Evolutionary conservation across 2,329 filamentous ascomycete genomes (phyloP).

Genomic region (Mycogone perniciosa): DNA sequence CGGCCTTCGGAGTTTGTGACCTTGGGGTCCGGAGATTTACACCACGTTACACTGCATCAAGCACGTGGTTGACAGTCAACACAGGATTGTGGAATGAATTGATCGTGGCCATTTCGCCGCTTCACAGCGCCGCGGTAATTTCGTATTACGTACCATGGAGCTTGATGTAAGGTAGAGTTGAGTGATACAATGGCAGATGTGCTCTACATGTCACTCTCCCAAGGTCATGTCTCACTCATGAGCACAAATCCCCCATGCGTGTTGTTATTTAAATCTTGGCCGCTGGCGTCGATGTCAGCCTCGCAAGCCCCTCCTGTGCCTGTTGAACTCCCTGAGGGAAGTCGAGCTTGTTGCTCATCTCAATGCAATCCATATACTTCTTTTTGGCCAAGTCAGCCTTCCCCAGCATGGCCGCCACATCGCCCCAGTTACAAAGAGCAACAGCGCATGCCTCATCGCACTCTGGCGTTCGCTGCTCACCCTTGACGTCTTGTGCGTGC

Average conservation of each 20-base stretch:
- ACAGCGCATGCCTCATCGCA: constrained; percentile 80
- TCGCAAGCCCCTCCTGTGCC: constrained; percentile 45
- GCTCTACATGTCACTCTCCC: not conserved
- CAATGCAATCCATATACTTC: constrained; percentile 62
- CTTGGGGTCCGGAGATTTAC: no score
- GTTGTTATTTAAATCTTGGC: not conserved
- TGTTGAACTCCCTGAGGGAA: constrained; percentile 47
- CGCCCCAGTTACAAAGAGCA: constrained; percentile 79
- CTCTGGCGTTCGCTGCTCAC: constrained; percentile 63
- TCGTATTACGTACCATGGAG: not conserved
- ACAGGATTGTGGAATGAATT: no score
- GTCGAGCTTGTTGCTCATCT: constrained; percentile 49
- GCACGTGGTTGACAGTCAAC: no score
- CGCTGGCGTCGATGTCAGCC: constrained; percentile 17
- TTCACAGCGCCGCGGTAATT: not conserved
- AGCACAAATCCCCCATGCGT: no score
- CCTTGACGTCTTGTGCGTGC: constrained; percentile 58
- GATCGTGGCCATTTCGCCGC: no score
- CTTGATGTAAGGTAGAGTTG: not conserved
- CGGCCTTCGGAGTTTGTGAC: no score
- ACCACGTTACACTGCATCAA: no score
- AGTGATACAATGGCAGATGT: not conserved
- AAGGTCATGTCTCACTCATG: no score
- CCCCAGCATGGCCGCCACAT: constrained; percentile 71
- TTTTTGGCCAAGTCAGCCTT: constrained; percentile 57